phyloP scores from a whole-genome alignment of 345 rosid species.

The Excoecaria agallocha region DNA sequence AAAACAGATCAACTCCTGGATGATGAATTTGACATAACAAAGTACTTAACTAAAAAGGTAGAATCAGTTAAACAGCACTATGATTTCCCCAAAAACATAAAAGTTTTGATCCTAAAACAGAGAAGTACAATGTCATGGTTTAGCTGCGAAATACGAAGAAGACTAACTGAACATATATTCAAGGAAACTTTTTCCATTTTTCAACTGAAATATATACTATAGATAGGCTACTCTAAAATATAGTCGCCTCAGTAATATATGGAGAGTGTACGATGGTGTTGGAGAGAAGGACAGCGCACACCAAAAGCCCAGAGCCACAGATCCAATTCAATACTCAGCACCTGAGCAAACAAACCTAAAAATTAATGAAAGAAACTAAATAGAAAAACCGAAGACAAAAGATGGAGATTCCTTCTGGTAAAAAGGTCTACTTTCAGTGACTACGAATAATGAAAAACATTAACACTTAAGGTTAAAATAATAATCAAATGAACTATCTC shows the following conservation, averaged over 20 bases:
- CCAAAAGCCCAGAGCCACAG: conserved; percentile 87
- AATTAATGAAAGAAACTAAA: neutral
- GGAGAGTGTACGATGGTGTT: conserved; percentile 64
- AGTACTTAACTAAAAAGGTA: neutral
- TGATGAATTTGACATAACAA: neutral
- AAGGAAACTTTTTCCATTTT: neutral
- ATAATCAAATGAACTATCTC: neutral
- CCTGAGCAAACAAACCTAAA: conserved; percentile 37
- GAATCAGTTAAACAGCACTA: neutral
- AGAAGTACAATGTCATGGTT: neutral
- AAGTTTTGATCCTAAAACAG: neutral
- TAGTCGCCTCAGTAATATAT: conserved; percentile 49
- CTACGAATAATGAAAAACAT: neutral
- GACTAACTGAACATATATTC: conserved; percentile 2
- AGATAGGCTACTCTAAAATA: conserved; percentile 7
- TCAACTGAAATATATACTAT: neutral
- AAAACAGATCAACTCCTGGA: neutral
- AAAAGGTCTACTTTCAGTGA: neutral
- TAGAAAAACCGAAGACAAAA: neutral
- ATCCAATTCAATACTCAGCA: conserved; percentile 69
- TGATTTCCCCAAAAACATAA: neutral
- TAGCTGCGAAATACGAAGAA: neutral
- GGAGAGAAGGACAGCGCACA: conserved; percentile 49
- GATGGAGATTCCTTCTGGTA: neutral
- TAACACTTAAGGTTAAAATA: neutral